Base-by-base conservation (phyloP, 768 basidiomycete genomes). In the Serendipita indica region DNA sequence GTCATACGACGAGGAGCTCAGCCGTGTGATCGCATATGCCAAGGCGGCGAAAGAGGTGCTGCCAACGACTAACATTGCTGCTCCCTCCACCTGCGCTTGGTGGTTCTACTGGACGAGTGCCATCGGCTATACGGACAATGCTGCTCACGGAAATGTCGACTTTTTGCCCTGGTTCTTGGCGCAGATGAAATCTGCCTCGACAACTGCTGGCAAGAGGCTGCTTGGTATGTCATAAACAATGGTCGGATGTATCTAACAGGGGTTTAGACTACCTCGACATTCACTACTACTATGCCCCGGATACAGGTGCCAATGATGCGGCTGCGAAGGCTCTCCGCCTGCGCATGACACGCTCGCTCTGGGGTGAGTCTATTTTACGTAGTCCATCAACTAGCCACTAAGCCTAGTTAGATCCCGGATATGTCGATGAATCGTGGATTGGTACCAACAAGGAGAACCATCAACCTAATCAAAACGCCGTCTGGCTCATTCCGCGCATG, bases 131-230 rank as follows among this genome's bases (percentile, higher is more conserved):
- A 67, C 70, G 10, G 78, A 79, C 62, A 78, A 72, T 34, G 70
- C 73, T 13, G 77, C 77, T 3, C 78, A 79, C 65, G 58, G 71
- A 63, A 77, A 77, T 62, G 74, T 70, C 30, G 78, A 79, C 64
- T 79, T 78, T 70, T 58, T 79, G 4, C 78, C 78, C 14, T 79
- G 77, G 77, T 78, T 79, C 73, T 68, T 79, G 49, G 54, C 64
- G 14, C 67, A 79, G 65, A 77, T 79, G 77, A 72, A 73, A 33
- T 61, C 67, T 4, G 67, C 68, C 2, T 72, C 73, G 39, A 62
- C 62, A 7, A 65, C 59, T 1, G 60, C 65, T 13, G 73, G 75
- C 1, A 70, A 73, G 62, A 68, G 77, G 12, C 67, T 78, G 20
- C 67, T 79, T 16, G 78, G 79, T 37, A n/a, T 10, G 35, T 37